Evolutionary conservation across 306 rosid genomes (phyloP).

Genomic region (Rubus parviflorus): DNA sequence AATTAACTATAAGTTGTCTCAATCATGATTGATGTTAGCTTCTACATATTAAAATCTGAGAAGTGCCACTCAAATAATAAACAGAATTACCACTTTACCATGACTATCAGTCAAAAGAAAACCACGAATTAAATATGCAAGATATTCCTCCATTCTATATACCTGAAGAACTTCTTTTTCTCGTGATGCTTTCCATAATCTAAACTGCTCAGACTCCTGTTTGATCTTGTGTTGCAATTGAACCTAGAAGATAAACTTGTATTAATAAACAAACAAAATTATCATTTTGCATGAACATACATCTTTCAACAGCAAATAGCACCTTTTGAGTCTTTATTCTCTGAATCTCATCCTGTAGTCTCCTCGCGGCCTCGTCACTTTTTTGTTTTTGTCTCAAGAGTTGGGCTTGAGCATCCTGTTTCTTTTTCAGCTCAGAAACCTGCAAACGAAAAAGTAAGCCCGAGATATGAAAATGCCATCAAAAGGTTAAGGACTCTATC

Average conservation of each 20-base stretch:
- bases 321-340: constrained; percentile 92
- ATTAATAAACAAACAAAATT: constrained; percentile 9
- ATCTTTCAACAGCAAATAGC: not conserved
- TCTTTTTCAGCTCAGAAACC: constrained; percentile 84
- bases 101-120: not conserved
- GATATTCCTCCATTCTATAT: constrained; percentile 15
- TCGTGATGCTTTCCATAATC: constrained; percentile 89
- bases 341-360: constrained; percentile 89
- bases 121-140: not conserved
- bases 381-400: constrained; percentile 76
- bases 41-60: not conserved
- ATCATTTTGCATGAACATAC: not conserved
- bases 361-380: constrained; percentile 84
- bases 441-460: constrained; percentile 43
- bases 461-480: constrained; percentile 14
- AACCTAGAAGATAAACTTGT: constrained; percentile 50
- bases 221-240: constrained; percentile 96
- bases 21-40: not conserved
- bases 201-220: constrained; percentile 96
- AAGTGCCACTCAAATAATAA: not conserved
- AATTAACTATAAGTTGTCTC: not conserved
- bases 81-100: not conserved
- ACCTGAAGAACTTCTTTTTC: constrained; percentile 99
- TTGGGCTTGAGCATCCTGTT: constrained; percentile 93
- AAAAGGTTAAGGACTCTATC: constrained; percentile 11